Percentiles rank a stretch among this genome's conserved stretches.
phyloP scores from a whole-genome alignment of 345 rosid species.

The Excoecaria agallocha region DNA sequence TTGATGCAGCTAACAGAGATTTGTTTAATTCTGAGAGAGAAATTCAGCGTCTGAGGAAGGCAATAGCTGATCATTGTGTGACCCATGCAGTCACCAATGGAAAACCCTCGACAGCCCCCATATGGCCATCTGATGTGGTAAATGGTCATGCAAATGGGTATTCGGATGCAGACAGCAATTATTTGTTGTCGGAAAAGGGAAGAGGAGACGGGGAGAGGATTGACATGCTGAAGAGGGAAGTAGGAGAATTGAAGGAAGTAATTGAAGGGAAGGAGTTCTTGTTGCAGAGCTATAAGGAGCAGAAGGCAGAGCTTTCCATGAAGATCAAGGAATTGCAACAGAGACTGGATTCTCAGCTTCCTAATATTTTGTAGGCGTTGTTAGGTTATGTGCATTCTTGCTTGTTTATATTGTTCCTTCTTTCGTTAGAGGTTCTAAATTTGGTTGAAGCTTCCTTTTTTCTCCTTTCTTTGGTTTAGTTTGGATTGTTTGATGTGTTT shows the following conservation, averaged over 20 bases:
- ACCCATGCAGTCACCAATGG: conserved; percentile 40
- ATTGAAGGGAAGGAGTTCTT: conserved; percentile 87
- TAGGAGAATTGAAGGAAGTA: conserved; percentile 78
- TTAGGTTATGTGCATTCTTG: conserved; percentile 70
- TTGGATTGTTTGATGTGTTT: conserved; percentile 9
- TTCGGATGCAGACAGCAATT: conserved; percentile 41
- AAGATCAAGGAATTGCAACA: conserved; percentile 80
- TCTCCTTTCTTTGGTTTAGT: background rate
- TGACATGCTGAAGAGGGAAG: conserved; percentile 80
- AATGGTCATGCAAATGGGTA: conserved; percentile 63
- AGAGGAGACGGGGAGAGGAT: conserved; percentile 50
- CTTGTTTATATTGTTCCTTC: conserved; percentile 10
- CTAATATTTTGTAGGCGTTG: conserved; percentile 79
- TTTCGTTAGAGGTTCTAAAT: background rate
- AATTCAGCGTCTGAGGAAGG: conserved; percentile 82
- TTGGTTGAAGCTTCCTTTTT: conserved; percentile 13
- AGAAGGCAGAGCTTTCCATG: conserved; percentile 72
- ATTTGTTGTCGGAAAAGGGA: conserved; percentile 44
- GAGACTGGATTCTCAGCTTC: conserved; percentile 86
- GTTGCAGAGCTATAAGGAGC: conserved; percentile 77
- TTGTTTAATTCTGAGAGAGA: conserved; percentile 78
- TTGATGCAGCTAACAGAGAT: conserved; percentile 70
- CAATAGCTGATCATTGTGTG: conserved; percentile 78
- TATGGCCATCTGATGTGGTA: conserved; percentile 49
- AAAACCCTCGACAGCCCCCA: conserved; percentile 29